Conservation (phyloP, 495 filamentous ascomycete genomes). For the Podospora pseudopauciseta region DNA sequence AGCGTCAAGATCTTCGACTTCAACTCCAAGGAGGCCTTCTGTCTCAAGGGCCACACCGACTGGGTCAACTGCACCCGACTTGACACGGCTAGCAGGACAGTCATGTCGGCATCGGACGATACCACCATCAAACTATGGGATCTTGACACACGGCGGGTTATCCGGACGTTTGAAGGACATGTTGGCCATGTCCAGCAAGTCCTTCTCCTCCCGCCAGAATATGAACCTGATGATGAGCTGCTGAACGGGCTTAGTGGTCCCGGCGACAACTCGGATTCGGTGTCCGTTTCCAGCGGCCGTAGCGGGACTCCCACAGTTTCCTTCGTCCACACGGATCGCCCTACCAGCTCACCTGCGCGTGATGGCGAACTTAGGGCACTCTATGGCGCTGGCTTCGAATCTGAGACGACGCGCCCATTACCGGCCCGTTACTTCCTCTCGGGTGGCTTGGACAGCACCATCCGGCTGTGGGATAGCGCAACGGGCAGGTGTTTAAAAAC, state of each 20-base stretch:
- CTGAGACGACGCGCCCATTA: slow-evolving; percentile 55
- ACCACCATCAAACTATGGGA: slow-evolving; percentile 72
- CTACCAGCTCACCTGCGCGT: slow-evolving; percentile 21
- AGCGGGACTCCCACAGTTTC: slow-evolving; percentile 33
- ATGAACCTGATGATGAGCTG: slow-evolving; percentile 73
- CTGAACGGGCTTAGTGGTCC: slow-evolving; percentile 41
- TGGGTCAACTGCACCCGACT: slow-evolving; percentile 93
- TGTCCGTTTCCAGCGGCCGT: slow-evolving; percentile 41
- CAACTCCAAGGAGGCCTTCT: slow-evolving; percentile 70
- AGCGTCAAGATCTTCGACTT: slow-evolving; percentile 95
- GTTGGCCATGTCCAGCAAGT: slow-evolving; percentile 95
- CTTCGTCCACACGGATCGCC: slow-evolving; percentile 16
- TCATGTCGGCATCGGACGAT: slow-evolving; percentile 92
- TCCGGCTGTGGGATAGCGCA: slow-evolving; percentile 88
- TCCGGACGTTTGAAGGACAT: slow-evolving; percentile 84
- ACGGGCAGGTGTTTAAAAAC: slow-evolving; percentile 80
- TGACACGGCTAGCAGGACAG: slow-evolving; percentile 72
- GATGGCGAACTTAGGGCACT: slow-evolving; percentile 45
- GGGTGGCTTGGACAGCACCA: slow-evolving; percentile 82
- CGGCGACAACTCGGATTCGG: slow-evolving; percentile 56
- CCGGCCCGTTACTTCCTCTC: slow-evolving; percentile 90
- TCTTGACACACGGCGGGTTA: slow-evolving; percentile 71
- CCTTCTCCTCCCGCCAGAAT: slow-evolving; percentile 73
- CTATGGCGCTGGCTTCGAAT: slow-evolving; percentile 57
- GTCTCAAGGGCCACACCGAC: slow-evolving; percentile 78